These are phyloP conservation scores for Casaregolazyma suthepensis DNA, from an alignment of 1,139 yeast genomes.

Conservation along the genomic window DNA sequence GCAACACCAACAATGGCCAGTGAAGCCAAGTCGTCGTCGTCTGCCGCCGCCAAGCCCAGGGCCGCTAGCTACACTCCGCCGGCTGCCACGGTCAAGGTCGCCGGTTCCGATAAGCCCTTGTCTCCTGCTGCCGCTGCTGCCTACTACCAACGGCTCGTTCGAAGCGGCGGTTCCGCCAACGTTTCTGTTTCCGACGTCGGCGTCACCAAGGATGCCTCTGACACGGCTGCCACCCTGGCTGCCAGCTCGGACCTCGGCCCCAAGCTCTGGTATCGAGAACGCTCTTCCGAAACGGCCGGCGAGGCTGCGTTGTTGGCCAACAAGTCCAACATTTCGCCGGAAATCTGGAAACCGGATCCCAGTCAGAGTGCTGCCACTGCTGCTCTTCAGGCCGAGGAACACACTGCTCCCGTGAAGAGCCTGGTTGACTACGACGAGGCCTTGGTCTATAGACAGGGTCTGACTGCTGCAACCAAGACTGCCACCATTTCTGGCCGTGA, in stretches of 20 bases:
- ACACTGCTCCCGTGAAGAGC: constrained; percentile 19
- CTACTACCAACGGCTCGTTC: constrained; percentile 63
- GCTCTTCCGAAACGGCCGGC: constrained; percentile 29
- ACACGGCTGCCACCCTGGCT: constrained; percentile 36
- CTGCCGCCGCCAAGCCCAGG: background rate
- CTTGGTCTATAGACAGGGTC: constrained; percentile 11
- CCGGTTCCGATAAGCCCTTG: constrained; percentile 12
- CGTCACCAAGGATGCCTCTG: constrained; percentile 39
- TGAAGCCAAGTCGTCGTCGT: background rate
- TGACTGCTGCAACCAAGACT: constrained; percentile 30
- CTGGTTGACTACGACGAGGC: constrained; percentile 8
- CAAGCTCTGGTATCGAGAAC: constrained; percentile 33
- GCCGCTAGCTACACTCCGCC: background rate
- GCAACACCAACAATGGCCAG: background rate
- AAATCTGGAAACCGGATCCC: constrained; percentile 30
- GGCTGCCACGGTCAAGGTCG: constrained; percentile 7
- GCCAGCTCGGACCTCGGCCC: constrained; percentile 30
- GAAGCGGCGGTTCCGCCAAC: constrained; percentile 57
- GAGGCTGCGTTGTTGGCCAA: constrained; percentile 36
- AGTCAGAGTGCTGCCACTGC: constrained; percentile 41
- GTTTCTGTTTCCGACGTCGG: constrained; percentile 62
- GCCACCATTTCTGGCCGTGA: constrained; percentile 31
- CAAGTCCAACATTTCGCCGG: constrained; percentile 26
- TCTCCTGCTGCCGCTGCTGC: constrained; percentile 27
- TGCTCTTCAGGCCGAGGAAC: constrained; percentile 42